Conservation (phyloP, 345 rosid genomes). For the Eucalyptus regnans region DNA sequence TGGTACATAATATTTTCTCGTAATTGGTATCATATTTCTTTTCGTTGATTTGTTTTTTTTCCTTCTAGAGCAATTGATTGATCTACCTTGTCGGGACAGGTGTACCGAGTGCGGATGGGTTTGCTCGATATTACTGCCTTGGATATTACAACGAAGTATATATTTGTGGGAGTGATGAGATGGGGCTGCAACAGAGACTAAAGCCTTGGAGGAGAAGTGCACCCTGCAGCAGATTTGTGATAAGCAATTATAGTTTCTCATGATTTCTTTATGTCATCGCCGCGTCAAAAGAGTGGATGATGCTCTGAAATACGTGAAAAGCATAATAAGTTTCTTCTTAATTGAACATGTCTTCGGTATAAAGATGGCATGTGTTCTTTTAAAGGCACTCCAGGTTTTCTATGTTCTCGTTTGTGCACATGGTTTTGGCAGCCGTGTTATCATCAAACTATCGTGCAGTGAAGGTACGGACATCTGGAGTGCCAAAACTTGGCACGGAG, state of each 20-base stretch:
- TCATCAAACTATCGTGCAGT: background rate
- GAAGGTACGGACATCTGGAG: too few species aligned
- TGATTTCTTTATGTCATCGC: background rate
- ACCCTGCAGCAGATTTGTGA: constrained; percentile 74
- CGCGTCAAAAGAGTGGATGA: background rate
- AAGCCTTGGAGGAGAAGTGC: constrained; percentile 88
- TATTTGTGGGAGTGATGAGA: constrained; percentile 91
- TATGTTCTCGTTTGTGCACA: background rate
- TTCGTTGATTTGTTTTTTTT: too few species aligned
- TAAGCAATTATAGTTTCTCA: constrained; percentile 30
- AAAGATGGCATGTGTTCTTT: background rate
- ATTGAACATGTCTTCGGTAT: background rate
- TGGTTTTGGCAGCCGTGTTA: background rate
- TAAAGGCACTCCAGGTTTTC: background rate
- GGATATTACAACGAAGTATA: constrained; percentile 47
- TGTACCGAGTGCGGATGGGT: constrained; percentile 88
- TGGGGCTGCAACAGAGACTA: constrained; percentile 93
- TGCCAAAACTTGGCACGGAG: too few species aligned
- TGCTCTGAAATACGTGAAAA: background rate
- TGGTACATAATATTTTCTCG: background rate
- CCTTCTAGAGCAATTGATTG: background rate
- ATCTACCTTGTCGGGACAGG: constrained; percentile 13
- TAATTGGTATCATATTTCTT: too few species aligned
- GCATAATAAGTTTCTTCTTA: background rate
- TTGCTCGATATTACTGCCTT: constrained; percentile 82